These are phyloP conservation scores for Moringa oleifera DNA, from an alignment of 345 rosid genomes.

Conservation along the genomic window DNA sequence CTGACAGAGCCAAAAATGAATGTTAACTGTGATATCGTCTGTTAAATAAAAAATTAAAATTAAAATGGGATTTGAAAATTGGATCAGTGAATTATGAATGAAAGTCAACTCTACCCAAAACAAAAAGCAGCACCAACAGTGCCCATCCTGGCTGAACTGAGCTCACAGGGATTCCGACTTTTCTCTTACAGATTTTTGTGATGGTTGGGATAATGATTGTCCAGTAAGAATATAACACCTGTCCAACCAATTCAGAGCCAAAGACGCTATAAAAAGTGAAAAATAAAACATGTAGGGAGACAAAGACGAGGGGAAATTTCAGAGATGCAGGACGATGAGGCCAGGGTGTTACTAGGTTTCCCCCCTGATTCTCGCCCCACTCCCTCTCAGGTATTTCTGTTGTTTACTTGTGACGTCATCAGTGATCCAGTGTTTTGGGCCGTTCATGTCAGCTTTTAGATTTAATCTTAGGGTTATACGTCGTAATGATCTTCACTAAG, in stretches of 20 bases:
- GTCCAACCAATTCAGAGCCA: background rate
- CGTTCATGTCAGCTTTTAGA: background rate
- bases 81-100: too few relatives aligned
- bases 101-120: too few relatives aligned
- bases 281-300: background rate
- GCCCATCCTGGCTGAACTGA: too few relatives aligned
- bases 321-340: conserved; percentile 75
- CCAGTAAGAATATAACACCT: conserved; percentile 4
- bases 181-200: too few relatives aligned
- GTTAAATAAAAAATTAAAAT: too few relatives aligned
- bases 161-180: too few relatives aligned
- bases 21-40: too few relatives aligned
- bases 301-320: background rate
- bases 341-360: conserved; percentile 66
- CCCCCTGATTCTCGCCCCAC: conserved; percentile 60
- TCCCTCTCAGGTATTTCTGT: conserved; percentile 45
- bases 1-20: too few relatives aligned
- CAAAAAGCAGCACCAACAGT: too few relatives aligned
- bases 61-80: too few relatives aligned
- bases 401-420: background rate
- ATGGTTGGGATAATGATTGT: too few relatives aligned
- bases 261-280: background rate
- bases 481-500: background rate
- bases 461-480: background rate
- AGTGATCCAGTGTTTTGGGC: background rate